These are phyloP conservation scores for Saraca asoca DNA, from an alignment of 331 rosid genomes.

Conservation along the genomic window DNA sequence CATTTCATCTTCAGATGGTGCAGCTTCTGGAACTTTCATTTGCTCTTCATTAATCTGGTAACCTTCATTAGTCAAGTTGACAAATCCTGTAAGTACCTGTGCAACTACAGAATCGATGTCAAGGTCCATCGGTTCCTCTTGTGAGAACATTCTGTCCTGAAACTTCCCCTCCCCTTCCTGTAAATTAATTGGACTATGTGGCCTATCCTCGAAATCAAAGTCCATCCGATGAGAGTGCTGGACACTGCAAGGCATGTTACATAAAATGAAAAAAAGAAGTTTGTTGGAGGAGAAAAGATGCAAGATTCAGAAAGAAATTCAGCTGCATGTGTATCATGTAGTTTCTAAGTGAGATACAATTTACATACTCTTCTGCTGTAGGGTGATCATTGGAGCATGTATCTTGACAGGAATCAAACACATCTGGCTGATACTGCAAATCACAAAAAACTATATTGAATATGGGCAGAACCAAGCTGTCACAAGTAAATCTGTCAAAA, in stretches of 20 bases:
- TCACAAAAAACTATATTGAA: conserved; percentile 29
- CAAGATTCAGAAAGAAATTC: conserved; percentile 23
- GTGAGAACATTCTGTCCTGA: conserved; percentile 41
- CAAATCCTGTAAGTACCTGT: conserved; percentile 35
- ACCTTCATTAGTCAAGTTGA: conserved; percentile 37
- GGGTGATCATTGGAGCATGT: conserved; percentile 34
- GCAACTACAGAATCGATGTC: conserved; percentile 28
- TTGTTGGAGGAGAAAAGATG: conserved; percentile 15
- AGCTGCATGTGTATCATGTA: conserved; percentile 6
- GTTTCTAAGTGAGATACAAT: conserved; percentile 10
- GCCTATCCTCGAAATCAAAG: conserved; percentile 41
- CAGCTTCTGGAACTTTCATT: conserved; percentile 23
- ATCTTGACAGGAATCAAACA: conserved; percentile 42
- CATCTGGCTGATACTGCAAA: conserved; percentile 59
- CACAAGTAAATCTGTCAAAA: conserved; percentile 2
- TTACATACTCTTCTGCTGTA: conserved; percentile 56
- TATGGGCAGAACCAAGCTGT: conserved; percentile 15
- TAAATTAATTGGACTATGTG: conserved; percentile 31
- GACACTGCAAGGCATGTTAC: conserved; percentile 49
- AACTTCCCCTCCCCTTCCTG: conserved; percentile 29
- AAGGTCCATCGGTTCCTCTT: conserved; percentile 33
- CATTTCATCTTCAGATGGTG: conserved; percentile 32
- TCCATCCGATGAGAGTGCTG: conserved; percentile 44
- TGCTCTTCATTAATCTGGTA: conserved; percentile 38
- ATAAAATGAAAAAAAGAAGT: conserved; percentile 27